A percentile compares a stretch with the other conserved stretches of the same genome.
phyloP scores from a whole-genome alignment of 108 stramenopile genomes.

The Cyclostephanos invisitatus region DNA sequence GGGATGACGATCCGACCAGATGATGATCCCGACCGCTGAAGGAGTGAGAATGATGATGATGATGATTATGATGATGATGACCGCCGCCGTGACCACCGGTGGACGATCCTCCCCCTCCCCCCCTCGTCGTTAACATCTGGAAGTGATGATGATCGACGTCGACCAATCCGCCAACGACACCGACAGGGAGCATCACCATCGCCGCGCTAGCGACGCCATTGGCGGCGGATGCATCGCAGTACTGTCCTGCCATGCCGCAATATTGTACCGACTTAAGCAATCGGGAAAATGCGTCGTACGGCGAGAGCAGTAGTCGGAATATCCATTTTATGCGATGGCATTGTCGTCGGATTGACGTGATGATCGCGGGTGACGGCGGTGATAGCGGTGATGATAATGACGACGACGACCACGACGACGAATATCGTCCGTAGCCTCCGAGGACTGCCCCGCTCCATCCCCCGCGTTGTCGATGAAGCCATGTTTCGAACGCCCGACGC shows the following conservation, averaged over 20 bases:
- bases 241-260: constrained; percentile 42
- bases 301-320: constrained; percentile 7
- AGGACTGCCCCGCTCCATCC: background rate
- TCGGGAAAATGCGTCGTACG: background rate
- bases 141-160: background rate
- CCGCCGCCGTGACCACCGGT: constrained; percentile 3
- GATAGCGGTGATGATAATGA: background rate
- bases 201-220: constrained; percentile 31
- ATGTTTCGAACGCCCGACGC: constrained; percentile 31
- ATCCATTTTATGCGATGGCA: constrained; percentile 21
- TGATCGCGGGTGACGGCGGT: background rate
- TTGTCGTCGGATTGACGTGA: background rate
- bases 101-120: background rate
- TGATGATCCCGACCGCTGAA: background rate
- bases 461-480: constrained; percentile 4
- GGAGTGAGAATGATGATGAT: background rate
- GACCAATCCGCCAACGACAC: constrained; percentile 9
- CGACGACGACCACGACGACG: background rate
- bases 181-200: constrained; percentile 8
- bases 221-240: constrained; percentile 40
- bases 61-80: constrained; percentile 7
- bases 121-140: background rate
- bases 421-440: background rate
- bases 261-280: constrained; percentile 12
- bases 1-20: background rate